These are phyloP conservation scores for Cryptosporidium sp. DNA, from an alignment of 169 alveolate species.

Conservation along the genomic window DNA sequence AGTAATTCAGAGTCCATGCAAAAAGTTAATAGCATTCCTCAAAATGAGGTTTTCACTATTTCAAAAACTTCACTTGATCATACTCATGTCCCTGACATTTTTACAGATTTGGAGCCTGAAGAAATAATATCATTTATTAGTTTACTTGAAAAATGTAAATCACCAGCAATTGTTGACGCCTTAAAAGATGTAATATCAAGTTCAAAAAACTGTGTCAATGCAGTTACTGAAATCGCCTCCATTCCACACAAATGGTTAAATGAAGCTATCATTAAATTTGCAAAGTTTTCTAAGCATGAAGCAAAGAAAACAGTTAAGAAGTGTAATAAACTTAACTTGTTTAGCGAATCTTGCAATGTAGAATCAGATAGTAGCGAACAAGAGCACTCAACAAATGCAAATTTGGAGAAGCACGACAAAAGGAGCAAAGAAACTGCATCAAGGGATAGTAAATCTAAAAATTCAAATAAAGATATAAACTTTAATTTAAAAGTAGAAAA, in stretches of 20 bases:
- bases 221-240: neutral
- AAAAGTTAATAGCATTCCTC: conserved; percentile 8
- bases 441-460: neutral
- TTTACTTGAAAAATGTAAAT: conserved; percentile 23
- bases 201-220: conserved; percentile 25
- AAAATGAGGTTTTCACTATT: conserved; percentile 35
- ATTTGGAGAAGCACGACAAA: neutral
- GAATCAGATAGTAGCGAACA: conserved; percentile 1
- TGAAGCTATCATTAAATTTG: neutral
- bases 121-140: conserved; percentile 39
- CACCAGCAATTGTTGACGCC: conserved; percentile 9
- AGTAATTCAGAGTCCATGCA: neutral
- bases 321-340: neutral
- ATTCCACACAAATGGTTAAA: conserved; percentile 29
- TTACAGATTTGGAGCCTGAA: conserved; percentile 33
- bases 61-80: conserved; percentile 29
- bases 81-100: conserved; percentile 60
- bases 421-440: neutral
- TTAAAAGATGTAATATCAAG: neutral
- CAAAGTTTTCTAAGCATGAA: neutral
- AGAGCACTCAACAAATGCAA: neutral
- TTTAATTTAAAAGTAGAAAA: neutral
- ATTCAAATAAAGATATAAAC: neutral
- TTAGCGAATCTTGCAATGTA: neutral
- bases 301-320: neutral